Evolutionary conservation across 306 rosid genomes (phyloP).

Genomic region (Elaeagnus macrophylla): DNA sequence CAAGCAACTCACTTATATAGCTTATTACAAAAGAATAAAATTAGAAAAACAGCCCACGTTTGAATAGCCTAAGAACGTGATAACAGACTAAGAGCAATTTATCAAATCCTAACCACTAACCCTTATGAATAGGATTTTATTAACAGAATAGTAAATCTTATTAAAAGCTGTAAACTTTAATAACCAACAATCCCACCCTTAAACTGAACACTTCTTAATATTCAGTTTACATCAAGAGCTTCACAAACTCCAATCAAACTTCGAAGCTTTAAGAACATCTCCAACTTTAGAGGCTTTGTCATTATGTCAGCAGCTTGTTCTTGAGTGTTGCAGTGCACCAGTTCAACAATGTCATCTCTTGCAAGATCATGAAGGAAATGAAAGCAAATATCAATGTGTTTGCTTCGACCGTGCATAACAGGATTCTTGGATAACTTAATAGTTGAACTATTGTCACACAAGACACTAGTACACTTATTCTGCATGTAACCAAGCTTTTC

Average conservation of each 20-base stretch:
- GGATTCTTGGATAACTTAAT: neutral
- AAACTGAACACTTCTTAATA: neutral
- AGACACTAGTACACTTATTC: neutral
- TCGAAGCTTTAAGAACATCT: neutral
- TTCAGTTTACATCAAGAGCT: neutral
- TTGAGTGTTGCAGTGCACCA: neutral
- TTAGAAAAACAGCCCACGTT: no score
- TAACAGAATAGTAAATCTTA: no score
- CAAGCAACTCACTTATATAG: no score
- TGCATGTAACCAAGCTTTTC: neutral
- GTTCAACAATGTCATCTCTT: neutral
- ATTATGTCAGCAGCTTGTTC: neutral
- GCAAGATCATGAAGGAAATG: neutral
- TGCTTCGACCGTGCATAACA: neutral
- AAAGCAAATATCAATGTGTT: neutral
- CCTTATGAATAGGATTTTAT: no score
- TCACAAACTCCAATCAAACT: neutral
- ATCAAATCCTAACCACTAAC: no score
- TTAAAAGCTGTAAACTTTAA: no score
- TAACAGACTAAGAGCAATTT: no score
- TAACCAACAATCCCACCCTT: neutral
- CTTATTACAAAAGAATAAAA: no score
- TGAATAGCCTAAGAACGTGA: no score
- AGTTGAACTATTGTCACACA: neutral
- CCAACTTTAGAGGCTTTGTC: neutral